Base-by-base conservation (phyloP, 306 rosid species). In the Mimosa pudica region DNA sequence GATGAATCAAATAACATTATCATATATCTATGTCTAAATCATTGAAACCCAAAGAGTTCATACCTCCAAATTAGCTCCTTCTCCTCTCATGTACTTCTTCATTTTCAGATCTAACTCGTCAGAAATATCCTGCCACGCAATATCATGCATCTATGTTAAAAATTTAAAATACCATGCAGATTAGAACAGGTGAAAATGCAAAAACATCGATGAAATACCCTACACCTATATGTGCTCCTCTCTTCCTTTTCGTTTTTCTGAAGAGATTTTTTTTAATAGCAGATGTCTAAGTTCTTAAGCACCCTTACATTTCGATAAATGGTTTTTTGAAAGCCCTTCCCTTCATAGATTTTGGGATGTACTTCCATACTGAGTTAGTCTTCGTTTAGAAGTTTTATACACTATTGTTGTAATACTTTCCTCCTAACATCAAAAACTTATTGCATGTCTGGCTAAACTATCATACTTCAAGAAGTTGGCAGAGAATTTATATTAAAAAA, bases 51-150 rank as follows among this genome's bases (percentile, higher is more conserved):
- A 52, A 60, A 79, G 14, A 11, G 5, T 8, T 51, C 16, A 36
- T 91, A 90, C 98, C 95, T 87, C 90, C 77, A 94, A 81, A 84
- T 89, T 81, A 18, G 88, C 84, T 75, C 82, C 88, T 71, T 82
- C 89, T 46, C 99, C 99, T 83, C 99, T 90, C 16, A 86, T 90
- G 85, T 87, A 95, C 90, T 95, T 95, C 80, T 90, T 83, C 16
- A 80, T 73, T 73, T 61, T 92, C 77, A 44, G 45, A 45, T 91
- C 93, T 61, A 88, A 63, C 78, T 92, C 98, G 77, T 88, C 83
- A 48, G 82, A 13, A 10, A 85, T 71, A 64, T 89, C 90, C 92
- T 89, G 93, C 82, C 72, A 79, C 79, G 16, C 45, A 75, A 72
- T 4, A 44, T 42, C 49, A 6, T 6, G 7, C 36, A 41, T 55